Conservation (phyloP, 306 rosid genomes). For the Comarum palustre region DNA sequence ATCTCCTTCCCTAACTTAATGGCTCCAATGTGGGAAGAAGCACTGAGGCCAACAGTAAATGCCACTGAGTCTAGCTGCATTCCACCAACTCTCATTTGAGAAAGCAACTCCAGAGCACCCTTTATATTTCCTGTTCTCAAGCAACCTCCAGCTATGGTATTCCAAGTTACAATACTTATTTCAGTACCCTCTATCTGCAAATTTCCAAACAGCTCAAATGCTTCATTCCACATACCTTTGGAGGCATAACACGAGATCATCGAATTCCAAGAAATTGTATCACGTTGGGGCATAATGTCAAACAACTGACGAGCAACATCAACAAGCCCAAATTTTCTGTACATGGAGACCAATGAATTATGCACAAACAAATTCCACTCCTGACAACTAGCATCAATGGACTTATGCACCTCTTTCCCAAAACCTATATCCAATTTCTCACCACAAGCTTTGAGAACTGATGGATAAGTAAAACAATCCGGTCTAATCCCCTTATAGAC, state of each 20-base stretch:
- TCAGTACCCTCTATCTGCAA: conserved; percentile 51
- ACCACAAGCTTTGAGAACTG: conserved; percentile 84
- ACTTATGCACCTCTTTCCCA: conserved; percentile 65
- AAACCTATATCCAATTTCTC: conserved; percentile 49
- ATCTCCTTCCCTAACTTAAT: conserved; percentile 75
- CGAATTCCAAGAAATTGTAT: conserved; percentile 75
- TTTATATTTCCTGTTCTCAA: conserved; percentile 45
- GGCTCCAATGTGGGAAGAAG: conserved; percentile 69
- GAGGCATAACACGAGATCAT: conserved; percentile 71
- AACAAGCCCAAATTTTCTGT: conserved; percentile 68
- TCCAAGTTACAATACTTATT: conserved; percentile 61
- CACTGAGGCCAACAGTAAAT: conserved; percentile 57
- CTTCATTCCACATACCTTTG: conserved; percentile 71
- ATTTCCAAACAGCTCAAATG: conserved; percentile 48
- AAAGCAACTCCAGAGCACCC: conserved; percentile 58
- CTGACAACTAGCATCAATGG: conserved; percentile 46
- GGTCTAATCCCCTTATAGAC: conserved; percentile 49
- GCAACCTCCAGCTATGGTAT: conserved; percentile 72
- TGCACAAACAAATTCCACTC: conserved; percentile 68
- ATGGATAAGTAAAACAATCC: conserved; percentile 75
- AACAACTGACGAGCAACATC: conserved; percentile 67
- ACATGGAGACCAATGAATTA: conserved; percentile 82
- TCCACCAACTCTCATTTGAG: conserved; percentile 55
- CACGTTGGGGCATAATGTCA: conserved; percentile 60
- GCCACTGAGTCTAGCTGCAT: conserved; percentile 61